These are phyloP conservation scores for Aspergillus calidoustus DNA, from an alignment of 2,329 filamentous ascomycete genomes.

Conservation along the genomic window DNA sequence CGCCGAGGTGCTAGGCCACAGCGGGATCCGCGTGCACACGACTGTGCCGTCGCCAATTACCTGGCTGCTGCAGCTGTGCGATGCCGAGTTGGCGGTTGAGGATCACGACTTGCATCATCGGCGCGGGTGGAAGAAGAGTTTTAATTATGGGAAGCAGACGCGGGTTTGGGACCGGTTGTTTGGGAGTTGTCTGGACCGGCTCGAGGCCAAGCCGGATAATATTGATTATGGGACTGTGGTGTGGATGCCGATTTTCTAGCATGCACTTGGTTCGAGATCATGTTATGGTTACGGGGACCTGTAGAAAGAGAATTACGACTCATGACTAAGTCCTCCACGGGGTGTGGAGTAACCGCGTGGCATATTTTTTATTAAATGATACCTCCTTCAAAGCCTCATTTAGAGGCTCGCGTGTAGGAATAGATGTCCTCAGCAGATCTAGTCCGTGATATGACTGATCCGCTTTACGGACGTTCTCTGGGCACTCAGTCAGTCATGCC, in stretches of 20 bases:
- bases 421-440: too few relatives aligned
- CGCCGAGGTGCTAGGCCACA: conserved; percentile 9
- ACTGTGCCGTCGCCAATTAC: conserved; percentile 2
- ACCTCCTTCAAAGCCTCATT: too few relatives aligned
- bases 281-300: too few relatives aligned
- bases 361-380: too few relatives aligned
- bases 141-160: conserved; percentile 10
- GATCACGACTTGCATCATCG: conserved; percentile 12
- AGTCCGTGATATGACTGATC: too few relatives aligned
- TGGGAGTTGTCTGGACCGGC: neutral
- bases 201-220: neutral
- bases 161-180: conserved; percentile 10
- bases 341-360: too few relatives aligned
- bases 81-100: conserved; percentile 7
- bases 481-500: too few relatives aligned
- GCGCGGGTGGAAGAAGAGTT: conserved; percentile 8
- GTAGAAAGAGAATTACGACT: too few relatives aligned
- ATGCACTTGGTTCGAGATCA: too few relatives aligned
- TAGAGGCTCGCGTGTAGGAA: too few relatives aligned
- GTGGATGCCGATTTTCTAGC: neutral
- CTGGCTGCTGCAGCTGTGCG: conserved; percentile 4
- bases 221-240: conserved; percentile 7
- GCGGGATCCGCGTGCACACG: conserved; percentile 3
- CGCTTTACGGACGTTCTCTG: too few relatives aligned
- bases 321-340: too few relatives aligned